phyloP scores from a whole-genome alignment of 202 grass and related monocot genomes.

The Panicum virgatum region DNA sequence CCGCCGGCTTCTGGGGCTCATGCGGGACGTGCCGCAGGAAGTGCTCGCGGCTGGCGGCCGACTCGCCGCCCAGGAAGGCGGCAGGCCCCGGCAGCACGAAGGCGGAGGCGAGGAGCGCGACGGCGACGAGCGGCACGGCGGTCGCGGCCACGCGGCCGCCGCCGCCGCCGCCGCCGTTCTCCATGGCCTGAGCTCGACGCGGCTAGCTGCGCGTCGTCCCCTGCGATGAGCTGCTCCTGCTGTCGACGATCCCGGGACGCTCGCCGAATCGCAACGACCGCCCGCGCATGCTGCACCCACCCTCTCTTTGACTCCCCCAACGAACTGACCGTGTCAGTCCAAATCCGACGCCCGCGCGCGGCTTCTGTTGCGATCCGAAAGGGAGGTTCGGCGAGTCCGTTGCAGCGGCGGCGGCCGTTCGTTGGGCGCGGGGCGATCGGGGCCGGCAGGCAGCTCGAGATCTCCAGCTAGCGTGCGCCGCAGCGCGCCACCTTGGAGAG shows the following conservation, averaged over 20 bases:
- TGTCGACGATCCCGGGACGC: background rate
- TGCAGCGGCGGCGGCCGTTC: background rate
- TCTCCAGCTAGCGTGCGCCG: background rate
- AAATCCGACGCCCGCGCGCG: background rate
- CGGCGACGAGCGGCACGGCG: conserved; percentile 17
- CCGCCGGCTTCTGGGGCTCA: background rate
- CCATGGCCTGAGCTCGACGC: background rate
- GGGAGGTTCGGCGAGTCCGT: background rate
- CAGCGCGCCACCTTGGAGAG: no score
- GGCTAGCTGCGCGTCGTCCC: no score
- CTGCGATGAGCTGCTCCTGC: background rate
- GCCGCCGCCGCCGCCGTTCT: conserved; percentile 11
- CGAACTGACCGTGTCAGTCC: background rate
- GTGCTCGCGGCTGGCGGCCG: conserved; percentile 2
- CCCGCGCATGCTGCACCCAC: background rate
- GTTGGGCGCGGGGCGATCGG: background rate
- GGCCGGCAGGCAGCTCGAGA: background rate
- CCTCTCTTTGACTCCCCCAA: background rate
- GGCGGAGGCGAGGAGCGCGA: conserved; percentile 15
- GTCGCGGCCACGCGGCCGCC: conserved; percentile 22
- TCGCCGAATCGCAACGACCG: background rate
- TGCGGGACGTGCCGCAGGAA: conserved; percentile 23
- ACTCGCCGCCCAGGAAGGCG: background rate
- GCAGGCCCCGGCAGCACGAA: background rate
- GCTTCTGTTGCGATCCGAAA: background rate